These are phyloP conservation scores for Peniophora sp. DNA, from an alignment of 1,284 basidiomycete genomes.

Conservation along the genomic window DNA sequence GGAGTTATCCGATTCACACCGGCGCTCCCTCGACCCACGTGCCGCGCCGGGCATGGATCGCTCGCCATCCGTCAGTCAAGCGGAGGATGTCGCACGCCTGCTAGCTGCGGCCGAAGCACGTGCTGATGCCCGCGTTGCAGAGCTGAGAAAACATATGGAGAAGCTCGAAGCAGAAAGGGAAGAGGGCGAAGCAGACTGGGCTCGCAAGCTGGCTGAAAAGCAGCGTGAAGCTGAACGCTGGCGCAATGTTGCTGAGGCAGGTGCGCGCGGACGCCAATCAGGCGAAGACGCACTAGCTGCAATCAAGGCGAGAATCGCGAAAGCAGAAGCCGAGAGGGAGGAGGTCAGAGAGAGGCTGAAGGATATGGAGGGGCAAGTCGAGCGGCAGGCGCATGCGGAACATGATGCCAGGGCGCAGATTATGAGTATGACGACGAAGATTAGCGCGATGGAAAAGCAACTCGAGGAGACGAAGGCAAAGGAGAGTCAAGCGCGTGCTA, in stretches of 20 bases:
- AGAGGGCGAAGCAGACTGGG: slow-evolving; percentile 82
- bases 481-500: slow-evolving; percentile 57
- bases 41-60: slow-evolving; percentile 34
- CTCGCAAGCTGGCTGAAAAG: slow-evolving; percentile 68
- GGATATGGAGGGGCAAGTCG: slow-evolving; percentile 42
- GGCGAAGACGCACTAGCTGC: neutral
- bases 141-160: slow-evolving; percentile 52
- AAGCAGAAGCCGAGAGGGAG: no score
- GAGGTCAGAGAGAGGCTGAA: no score
- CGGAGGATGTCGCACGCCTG: slow-evolving; percentile 69
- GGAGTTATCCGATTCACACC: slow-evolving; percentile 55
- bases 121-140: slow-evolving; percentile 68
- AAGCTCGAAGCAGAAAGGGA: slow-evolving; percentile 65
- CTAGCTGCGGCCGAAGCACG: slow-evolving; percentile 71
- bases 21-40: slow-evolving; percentile 17
- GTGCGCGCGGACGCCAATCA: neutral
- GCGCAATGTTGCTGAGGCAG: slow-evolving; percentile 41
- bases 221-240: slow-evolving; percentile 72
- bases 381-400: slow-evolving; percentile 50
- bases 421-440: slow-evolving; percentile 35
- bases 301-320: neutral
- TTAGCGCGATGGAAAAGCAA: slow-evolving; percentile 43
- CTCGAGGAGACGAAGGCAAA: slow-evolving; percentile 57
- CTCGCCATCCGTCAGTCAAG: slow-evolving; percentile 30
- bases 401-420: slow-evolving; percentile 33